phyloP scores from a whole-genome alignment of 164 flowering plant species.

The Nymphaea colorata region DNA sequence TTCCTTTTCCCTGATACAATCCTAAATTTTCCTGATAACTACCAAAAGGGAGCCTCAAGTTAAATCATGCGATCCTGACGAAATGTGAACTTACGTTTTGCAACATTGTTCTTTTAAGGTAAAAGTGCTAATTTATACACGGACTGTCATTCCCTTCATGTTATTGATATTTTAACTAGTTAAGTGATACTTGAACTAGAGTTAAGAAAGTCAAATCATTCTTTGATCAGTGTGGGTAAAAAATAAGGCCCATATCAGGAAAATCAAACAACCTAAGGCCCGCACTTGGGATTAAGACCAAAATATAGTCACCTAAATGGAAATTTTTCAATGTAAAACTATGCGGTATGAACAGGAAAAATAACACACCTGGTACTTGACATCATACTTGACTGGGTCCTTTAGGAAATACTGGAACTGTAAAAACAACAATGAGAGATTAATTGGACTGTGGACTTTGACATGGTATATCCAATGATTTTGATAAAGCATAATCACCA shows the following conservation, averaged over 20 bases:
- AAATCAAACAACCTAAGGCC: not conserved
- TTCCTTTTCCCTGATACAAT: too few species aligned
- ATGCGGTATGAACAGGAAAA: not conserved
- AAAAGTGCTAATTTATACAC: too few species aligned
- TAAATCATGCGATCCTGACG: too few species aligned
- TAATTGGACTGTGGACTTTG: not conserved
- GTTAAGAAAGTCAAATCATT: not conserved
- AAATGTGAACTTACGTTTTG: too few species aligned
- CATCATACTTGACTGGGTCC: conserved; percentile 88
- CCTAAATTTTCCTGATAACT: too few species aligned
- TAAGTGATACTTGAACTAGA: not conserved
- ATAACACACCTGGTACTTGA: conserved; percentile 35
- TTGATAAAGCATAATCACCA: not conserved
- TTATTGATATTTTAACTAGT: too few species aligned
- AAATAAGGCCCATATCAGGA: not conserved
- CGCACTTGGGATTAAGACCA: not conserved
- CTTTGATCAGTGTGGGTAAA: not conserved
- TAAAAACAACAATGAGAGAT: conserved; percentile 6
- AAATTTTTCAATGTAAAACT: not conserved
- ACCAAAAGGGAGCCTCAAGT: too few species aligned
- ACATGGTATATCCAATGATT: not conserved
- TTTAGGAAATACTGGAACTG: conserved; percentile 90
- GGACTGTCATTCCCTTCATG: too few species aligned
- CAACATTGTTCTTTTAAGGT: too few species aligned
- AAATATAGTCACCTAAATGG: not conserved